Percentiles rank a stretch among this genome's conserved stretches.
Conservation (phyloP, 2,329 filamentous ascomycete genomes). For the Mycosphaerella arachidis region DNA sequence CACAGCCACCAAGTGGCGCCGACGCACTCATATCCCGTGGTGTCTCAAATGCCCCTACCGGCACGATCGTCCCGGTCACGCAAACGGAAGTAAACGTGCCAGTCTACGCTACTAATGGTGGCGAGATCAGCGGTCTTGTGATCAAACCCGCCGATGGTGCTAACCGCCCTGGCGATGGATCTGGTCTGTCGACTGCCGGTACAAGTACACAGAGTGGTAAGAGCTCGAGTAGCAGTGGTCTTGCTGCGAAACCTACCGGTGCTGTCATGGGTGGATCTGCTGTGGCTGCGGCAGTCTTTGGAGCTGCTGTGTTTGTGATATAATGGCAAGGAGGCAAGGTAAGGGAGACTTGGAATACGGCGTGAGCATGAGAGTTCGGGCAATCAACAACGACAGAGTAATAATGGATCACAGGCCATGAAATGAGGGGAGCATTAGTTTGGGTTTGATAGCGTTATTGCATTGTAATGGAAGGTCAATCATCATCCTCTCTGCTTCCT, state of each 20-base stretch:
- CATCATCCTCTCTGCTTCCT: too few relatives aligned
- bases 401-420: not conserved
- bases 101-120: constrained; percentile 55
- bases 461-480: not conserved
- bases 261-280: constrained; percentile 12
- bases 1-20: constrained; percentile 61
- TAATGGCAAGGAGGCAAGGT: constrained; percentile 8
- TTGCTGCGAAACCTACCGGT: constrained; percentile 13
- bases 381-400: not conserved
- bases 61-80: constrained; percentile 55
- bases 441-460: not conserved
- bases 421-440: not conserved
- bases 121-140: constrained; percentile 58
- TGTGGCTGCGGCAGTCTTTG: constrained; percentile 23
- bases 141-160: constrained; percentile 53
- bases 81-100: constrained; percentile 53
- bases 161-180: constrained; percentile 51
- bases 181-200: constrained; percentile 21
- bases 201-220: constrained; percentile 5
- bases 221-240: constrained; percentile 15
- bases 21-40: constrained; percentile 72
- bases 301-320: constrained; percentile 23
- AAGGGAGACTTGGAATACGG: not conserved
- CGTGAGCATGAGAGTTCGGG: not conserved
- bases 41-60: constrained; percentile 57